Evolutionary conservation across 257 asterid species (phyloP), one percentile per base, ranked within the genome.

Genomic region (Gentiana dahurica): DNA sequence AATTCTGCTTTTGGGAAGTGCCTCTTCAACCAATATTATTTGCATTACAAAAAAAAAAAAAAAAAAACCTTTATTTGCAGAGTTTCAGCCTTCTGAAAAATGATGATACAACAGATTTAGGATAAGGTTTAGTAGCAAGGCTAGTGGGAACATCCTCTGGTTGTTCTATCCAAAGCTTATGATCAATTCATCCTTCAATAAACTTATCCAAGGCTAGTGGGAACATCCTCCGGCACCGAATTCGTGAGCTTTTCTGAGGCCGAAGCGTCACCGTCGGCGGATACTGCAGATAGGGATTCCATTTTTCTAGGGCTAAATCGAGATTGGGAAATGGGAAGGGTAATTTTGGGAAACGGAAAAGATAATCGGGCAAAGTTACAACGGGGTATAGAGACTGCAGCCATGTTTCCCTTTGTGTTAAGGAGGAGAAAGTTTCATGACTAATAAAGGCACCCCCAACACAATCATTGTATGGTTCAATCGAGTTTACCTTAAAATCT

Each of bases 41-140:
- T 24, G 24, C 24, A 24, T 24, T 24, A 0, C 24, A 24, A 24
- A 24, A 24, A 24, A 24, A 24, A 24, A 24, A 24, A 41, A 41
- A 10, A 41, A 41, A 41, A 10, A 41, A 41, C 6, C 6, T 1
- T 91, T 86, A 91, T 79, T 79, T 91, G 70, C 98, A 91, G 74
- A 91, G 95, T 68, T 87, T 85, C 57, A 91, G 82, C 85, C 75
- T 87, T 70, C 73, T 87, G 86, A 91, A 91, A 73, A 68, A 80
- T 32, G 93, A 71, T 12, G 94, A 79, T 53, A 91, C 93, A 54
- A 51, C 2, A 43, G 96, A 83, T 67, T 91, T 91, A 2, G 94
- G 95, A 70, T 81, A 91, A 12, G 98, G 98, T 57, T 91, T 91
- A 34, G 91, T 85, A 48, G 97, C 90, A 58, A 91, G 86, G 79